Evolutionary conservation across 139 green algal genomes (phyloP).

Genomic region (Micractinium conductrix): DNA sequence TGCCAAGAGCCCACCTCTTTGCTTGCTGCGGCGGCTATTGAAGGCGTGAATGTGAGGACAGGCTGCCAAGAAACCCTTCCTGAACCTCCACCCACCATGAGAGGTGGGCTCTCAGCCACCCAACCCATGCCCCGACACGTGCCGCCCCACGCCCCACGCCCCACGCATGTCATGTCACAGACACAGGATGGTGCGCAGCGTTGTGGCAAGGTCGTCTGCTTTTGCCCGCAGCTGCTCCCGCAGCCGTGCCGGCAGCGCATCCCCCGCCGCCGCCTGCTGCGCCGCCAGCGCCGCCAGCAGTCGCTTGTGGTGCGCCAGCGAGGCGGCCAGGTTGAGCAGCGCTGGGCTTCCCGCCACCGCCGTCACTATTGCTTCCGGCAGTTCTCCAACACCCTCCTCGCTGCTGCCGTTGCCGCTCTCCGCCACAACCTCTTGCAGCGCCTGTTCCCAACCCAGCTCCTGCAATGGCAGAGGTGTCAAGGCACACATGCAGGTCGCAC

Average conservation of each 20-base stretch:
- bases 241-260: slow-evolving; percentile 12
- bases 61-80: too few species aligned
- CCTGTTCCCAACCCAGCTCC: slow-evolving; percentile 23
- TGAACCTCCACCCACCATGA: too few species aligned
- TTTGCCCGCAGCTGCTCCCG: slow-evolving; percentile 7
- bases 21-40: too few species aligned
- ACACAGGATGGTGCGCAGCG: slow-evolving; percentile 72
- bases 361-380: slow-evolving; percentile 16
- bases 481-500: too few species aligned
- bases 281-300: slow-evolving; percentile 51
- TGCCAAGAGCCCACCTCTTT: too few species aligned
- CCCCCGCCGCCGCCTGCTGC: slow-evolving; percentile 28
- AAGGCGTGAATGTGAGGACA: too few species aligned
- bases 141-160: too few species aligned
- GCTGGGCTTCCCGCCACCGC: slow-evolving; percentile 61
- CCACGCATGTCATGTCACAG: too few species aligned
- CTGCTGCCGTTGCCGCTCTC: slow-evolving; percentile 5
- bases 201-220: slow-evolving; percentile 60
- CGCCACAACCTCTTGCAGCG: slow-evolving; percentile 16
- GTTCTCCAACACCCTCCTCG: not conserved
- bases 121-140: too few species aligned
- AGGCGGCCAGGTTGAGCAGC: slow-evolving; percentile 79
- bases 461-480: not conserved
- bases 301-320: slow-evolving; percentile 76
- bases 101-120: too few species aligned